Evolutionary conservation across 805 yeast genomes (phyloP).

Genomic region (Middelhovenomyces tepae): DNA sequence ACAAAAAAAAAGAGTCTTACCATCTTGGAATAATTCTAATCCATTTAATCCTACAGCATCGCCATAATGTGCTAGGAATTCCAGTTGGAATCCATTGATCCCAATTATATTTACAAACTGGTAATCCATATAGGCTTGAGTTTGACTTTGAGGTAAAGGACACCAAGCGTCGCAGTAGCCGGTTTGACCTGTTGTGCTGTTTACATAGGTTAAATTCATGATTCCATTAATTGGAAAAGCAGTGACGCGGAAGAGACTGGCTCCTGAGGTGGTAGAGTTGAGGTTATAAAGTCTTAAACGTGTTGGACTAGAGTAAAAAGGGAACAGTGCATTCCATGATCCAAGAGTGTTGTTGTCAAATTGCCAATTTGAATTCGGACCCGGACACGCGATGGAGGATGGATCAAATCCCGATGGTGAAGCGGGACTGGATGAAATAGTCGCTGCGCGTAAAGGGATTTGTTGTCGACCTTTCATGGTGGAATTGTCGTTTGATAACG

Average conservation of each 20-base stretch:
- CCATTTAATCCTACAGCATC: constrained; percentile 60
- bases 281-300: constrained; percentile 68
- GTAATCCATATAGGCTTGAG: constrained; percentile 63
- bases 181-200: constrained; percentile 54
- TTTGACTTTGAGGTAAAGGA: constrained; percentile 45
- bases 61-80: constrained; percentile 64
- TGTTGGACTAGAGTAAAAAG: constrained; percentile 53
- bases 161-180: constrained; percentile 81
- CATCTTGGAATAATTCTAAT: constrained; percentile 55
- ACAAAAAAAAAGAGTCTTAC: constrained; percentile 21
- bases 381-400: constrained; percentile 49
- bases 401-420: constrained; percentile 16
- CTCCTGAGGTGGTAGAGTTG: constrained; percentile 35
- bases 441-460: constrained; percentile 19
- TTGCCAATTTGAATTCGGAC: constrained; percentile 40
- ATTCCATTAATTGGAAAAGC: constrained; percentile 79
- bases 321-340: constrained; percentile 54
- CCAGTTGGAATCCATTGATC: constrained; percentile 52
- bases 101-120: constrained; percentile 62
- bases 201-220: constrained; percentile 82
- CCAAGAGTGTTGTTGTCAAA: constrained; percentile 43
- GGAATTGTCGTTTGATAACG: constrained; percentile 8
- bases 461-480: constrained; percentile 11
- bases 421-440: constrained; percentile 17
- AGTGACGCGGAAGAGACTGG: constrained; percentile 57